Base-by-base conservation (phyloP, 1,139 yeast species). In the Candida frijolesensis region DNA sequence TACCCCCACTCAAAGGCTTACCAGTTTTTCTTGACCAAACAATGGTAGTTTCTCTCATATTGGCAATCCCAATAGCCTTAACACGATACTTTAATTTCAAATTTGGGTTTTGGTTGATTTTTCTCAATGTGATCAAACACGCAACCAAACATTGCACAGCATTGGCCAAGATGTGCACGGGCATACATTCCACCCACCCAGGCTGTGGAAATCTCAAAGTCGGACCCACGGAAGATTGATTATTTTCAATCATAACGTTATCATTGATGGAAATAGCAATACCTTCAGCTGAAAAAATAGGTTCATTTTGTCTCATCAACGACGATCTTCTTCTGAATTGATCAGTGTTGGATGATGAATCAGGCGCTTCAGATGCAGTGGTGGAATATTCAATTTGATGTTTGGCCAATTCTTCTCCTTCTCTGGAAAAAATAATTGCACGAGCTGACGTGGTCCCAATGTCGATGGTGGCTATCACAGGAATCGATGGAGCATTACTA, bases 361-460 rank as follows among this genome's bases (percentile, higher is more conserved):
- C 77, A 2, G 80, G 80, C 0, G 79, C 79, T 54, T 76, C 80
- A 9, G 80, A 74, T 2, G 91, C 90, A 38, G 89, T 79, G n/a
- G 92, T 87, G 48, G 88, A 80, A 65, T 87, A 89, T 67, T 91
- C 97, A 54, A 89, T 89, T 71, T 92, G 98, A 67, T 89, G 92
- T 60, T 87, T 87, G 51, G 96, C 91, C 37, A 89, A 76, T 58
- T 91, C 96, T 57, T 78, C 77, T 32, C 97, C 96, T 46, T 76
- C 74, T 56, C 80, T 80, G 60, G 84, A 78, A 71, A 92, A 92
- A 49, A 90, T 76, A 54, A 92, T 91, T 46, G 90, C 94, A 60
- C 98, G 79, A n/a, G 97, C 89, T 19, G 96, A 89, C 2, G 98
- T 92, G 43, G 98, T 91, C 43, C 98, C 98, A 49, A 90, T 90